Base-by-base conservation (phyloP, 805 yeast species). In the Saccharomyces mikatae region DNA sequence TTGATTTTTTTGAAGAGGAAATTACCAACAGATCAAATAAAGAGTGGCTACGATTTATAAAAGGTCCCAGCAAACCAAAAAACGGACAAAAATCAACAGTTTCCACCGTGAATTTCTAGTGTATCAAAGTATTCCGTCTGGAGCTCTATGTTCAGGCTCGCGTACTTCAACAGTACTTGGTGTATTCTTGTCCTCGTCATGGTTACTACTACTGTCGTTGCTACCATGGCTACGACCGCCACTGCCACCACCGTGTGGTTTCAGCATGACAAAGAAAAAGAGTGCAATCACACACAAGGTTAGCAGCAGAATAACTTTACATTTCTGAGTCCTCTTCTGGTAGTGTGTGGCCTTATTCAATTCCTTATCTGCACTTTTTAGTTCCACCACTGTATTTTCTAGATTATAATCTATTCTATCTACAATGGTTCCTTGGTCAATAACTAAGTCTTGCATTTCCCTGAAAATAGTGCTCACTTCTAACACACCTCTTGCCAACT, bases 381-480 rank as follows among this genome's bases (percentile, higher is more conserved):
- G 79, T 59, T 89, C 86, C 36, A 81, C 81, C 2, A 81, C 85
- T n/a, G 96, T 86, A 56, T 83, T 83, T 57, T 86, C 86, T 56
- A 94, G 73, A 66, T 94, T 94, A 69, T 92, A 94, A 70, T 92
- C 99, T 54, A 94, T 92, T 60, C 97, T 76, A 71, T 94, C 99
- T 56, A 94, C 76, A 47, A 94, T 79, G 0, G 97, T 89, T 1
- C 99, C 99, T 71, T 94, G 99, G 64, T 94, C 98, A 54, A 94
- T 86, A 47, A 94, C 88, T 78, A 94, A 76, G 41, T 83, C 81
- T 64, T 95, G 97, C 80, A 94, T 80, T 65, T 94, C 98, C 67
- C 87, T 86, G 74, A 94, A 94, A 48, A 94, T 92, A 1, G 92
- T 89, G 30, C 95, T 87, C 1, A 94, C 88, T 67, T 94, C 99